Base-by-base conservation (phyloP, 1,139 yeast genomes). In the Suhomyces choctaworum region DNA sequence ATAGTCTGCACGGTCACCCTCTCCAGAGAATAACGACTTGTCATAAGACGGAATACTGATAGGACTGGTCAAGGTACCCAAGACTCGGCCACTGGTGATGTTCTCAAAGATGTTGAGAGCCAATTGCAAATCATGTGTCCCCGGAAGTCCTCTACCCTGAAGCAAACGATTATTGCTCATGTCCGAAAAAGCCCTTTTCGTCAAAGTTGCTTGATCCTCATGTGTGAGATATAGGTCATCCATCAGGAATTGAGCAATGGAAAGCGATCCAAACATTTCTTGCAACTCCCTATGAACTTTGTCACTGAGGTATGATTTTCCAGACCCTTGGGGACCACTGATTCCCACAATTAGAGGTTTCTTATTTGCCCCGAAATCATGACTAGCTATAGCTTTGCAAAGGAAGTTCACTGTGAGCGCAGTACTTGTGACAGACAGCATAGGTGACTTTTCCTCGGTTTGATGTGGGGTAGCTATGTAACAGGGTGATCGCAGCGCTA, bases 271-370 rank as follows among this genome's bases (percentile, higher is more conserved):
- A 34, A 64, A 69, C n/a, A 50, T 46, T 4, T 41, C 37, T 8
- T 60, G 50, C 17, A 80, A 57, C 27, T 63, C 52, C 1, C 46
- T 42, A 5, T 67, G 59, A 5, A 85, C 59, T 22, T 67, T 59
- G 2, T 60, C 54, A 0, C 90, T 75, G 10, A 83, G 66, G 36
- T 78, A 85, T 3, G 95, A 78, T 58, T 90, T 90, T 0, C 97
- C 97, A 1, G 94, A 82, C 0, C 97, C 97, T 55, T 90, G 97
- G 0, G 96, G 95, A 0, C 97, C 97, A 32, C 85, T 78, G 3
- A 88, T 58, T 1, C 92, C 92, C 3, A 88, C 54, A 4, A 87
- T 63, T 21, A 82, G 50, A 1, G 92, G 87, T 25, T 43, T 50
- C 5, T 21, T 14, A 6, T 28, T 29, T 7, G 32, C 26, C 5